Conservation (phyloP, 2,329 filamentous ascomycete genomes). For the Colletotrichum lindemuthianum region DNA sequence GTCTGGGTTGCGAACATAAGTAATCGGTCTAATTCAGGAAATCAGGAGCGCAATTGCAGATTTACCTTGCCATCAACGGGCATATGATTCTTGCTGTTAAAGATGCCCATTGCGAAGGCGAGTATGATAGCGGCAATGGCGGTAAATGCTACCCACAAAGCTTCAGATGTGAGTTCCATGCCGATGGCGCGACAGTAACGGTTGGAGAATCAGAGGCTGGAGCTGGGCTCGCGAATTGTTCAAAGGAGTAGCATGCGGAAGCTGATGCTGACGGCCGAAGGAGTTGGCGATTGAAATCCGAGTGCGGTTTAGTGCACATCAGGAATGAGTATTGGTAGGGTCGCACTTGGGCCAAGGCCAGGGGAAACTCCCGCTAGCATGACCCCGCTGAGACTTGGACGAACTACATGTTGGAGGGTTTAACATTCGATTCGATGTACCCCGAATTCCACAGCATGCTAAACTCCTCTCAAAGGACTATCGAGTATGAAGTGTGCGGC, state of each 20-base stretch:
- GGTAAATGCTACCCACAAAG: conserved; percentile 62
- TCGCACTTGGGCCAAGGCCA: background rate
- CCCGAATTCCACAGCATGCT: no score
- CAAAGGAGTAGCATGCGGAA: background rate
- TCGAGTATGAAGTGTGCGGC: no score
- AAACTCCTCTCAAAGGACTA: no score
- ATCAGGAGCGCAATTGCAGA: background rate
- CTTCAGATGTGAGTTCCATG: conserved; percentile 42
- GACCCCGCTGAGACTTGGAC: no score
- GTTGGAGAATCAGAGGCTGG: no score
- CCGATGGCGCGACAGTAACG: background rate
- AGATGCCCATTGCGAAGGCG: conserved; percentile 71
- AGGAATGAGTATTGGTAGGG: background rate
- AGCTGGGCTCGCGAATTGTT: no score
- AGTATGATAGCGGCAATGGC: conserved; percentile 49
- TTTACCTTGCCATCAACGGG: conserved; percentile 84
- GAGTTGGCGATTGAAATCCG: background rate
- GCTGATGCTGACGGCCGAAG: background rate
- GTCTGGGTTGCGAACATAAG: conserved; percentile 64
- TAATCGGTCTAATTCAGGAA: conserved; percentile 10
- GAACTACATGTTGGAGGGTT: no score
- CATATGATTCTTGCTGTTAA: conserved; percentile 78
- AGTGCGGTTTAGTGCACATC: no score
- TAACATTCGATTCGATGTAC: no score
- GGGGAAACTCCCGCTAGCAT: background rate